Evolutionary conservation across 2,329 filamentous ascomycete species (phyloP).

Genomic region (Penicillium italicum): DNA sequence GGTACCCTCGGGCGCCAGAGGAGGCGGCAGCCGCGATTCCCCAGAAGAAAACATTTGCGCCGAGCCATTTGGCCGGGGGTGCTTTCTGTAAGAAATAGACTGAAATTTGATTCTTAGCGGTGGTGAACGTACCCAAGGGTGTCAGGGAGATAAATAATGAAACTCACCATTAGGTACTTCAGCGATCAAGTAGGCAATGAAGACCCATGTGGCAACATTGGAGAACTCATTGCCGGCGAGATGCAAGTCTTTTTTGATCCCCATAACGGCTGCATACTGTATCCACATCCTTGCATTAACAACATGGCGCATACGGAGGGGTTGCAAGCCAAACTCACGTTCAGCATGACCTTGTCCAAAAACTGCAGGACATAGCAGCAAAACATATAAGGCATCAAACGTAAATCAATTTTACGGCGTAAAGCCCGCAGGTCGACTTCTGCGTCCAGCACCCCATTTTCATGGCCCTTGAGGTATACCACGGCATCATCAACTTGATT

Average conservation of each 20-base stretch:
- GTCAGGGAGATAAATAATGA: neutral
- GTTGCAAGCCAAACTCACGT: slow-evolving; percentile 15
- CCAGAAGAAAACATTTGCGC: slow-evolving; percentile 57
- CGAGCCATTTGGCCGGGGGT: slow-evolving; percentile 49
- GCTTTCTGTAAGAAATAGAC: slow-evolving; percentile 23
- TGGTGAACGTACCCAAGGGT: neutral
- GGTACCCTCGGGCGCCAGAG: slow-evolving; percentile 54
- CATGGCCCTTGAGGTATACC: slow-evolving; percentile 21
- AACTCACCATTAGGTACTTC: slow-evolving; percentile 56
- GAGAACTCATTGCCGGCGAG: slow-evolving; percentile 58
- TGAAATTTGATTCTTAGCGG: neutral
- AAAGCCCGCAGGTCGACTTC: slow-evolving; percentile 21
- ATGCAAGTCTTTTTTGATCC: slow-evolving; percentile 52
- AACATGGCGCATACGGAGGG: neutral
- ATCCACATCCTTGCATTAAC: neutral
- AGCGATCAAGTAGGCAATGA: slow-evolving; percentile 56
- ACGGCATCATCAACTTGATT: slow-evolving; percentile 21
- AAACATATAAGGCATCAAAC: slow-evolving; percentile 33
- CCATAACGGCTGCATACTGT: slow-evolving; percentile 60
- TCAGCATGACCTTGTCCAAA: slow-evolving; percentile 35
- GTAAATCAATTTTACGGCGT: slow-evolving; percentile 32
- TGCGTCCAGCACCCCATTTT: neutral
- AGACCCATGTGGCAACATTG: slow-evolving; percentile 59
- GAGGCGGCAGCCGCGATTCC: slow-evolving; percentile 37
- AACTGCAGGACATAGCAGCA: slow-evolving; percentile 34